A percentile compares a stretch with the other conserved stretches of the same genome.
Evolutionary conservation across 208 protist genomes (phyloP).

Genomic region (Histomonas meleagridis): DNA sequence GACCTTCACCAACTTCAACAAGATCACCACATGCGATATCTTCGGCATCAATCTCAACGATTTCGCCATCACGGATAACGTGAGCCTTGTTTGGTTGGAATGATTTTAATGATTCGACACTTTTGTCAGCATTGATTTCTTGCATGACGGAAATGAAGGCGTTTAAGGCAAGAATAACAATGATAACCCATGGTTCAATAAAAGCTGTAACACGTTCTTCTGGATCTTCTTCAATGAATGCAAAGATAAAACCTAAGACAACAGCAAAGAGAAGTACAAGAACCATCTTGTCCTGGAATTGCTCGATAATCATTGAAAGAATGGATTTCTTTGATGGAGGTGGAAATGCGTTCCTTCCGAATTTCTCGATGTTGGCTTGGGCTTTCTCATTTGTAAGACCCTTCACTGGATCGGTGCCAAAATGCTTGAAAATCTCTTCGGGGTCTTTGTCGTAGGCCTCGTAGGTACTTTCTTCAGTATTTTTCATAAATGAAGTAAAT

Average conservation of each 20-base stretch:
- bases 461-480: too few species aligned
- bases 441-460: background rate
- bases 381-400: background rate
- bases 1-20: constrained; percentile 70
- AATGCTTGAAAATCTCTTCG: background rate
- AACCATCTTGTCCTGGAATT: constrained; percentile 73
- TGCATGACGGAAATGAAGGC: constrained; percentile 75
- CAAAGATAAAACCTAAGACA: constrained; percentile 64
- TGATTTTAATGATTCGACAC: constrained; percentile 60
- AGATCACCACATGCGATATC: constrained; percentile 82
- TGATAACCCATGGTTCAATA: constrained; percentile 78
- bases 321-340: constrained; percentile 54
- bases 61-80: constrained; percentile 56
- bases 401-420: background rate
- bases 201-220: constrained; percentile 52
- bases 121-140: constrained; percentile 69
- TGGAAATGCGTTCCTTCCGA: constrained; percentile 33
- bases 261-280: constrained; percentile 66
- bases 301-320: constrained; percentile 62
- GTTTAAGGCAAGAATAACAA: constrained; percentile 76
- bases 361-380: background rate
- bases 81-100: constrained; percentile 49
- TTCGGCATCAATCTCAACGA: constrained; percentile 54
- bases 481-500: too few species aligned
- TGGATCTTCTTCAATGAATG: constrained; percentile 56